Conservation (phyloP, 2,329 filamentous ascomycete species). For the Talaromyces sp. region DNA sequence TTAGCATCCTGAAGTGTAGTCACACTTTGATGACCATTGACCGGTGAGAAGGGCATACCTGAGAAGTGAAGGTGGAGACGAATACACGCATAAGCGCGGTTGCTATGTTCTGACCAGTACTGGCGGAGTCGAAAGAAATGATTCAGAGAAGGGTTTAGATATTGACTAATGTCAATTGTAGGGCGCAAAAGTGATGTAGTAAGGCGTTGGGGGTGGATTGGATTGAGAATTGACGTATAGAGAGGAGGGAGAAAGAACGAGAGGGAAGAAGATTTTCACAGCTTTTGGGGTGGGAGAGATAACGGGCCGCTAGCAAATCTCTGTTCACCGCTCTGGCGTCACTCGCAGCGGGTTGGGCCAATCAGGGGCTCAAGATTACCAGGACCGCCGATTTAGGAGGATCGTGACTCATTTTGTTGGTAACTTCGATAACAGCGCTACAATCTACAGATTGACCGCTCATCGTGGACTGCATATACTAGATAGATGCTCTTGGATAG, state of each 20-base stretch:
- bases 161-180: not conserved
- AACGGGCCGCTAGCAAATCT: not conserved
- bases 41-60: slow-evolving; percentile 52
- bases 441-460: not conserved
- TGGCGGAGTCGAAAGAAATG: not conserved
- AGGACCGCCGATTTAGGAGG: slow-evolving; percentile 8
- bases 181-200: not conserved
- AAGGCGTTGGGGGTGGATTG: not conserved
- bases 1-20: slow-evolving; percentile 9
- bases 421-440: not conserved
- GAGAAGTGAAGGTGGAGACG: slow-evolving; percentile 79
- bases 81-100: slow-evolving; percentile 79
- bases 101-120: slow-evolving; percentile 33
- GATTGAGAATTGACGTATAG: not conserved
- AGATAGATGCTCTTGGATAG: no score
- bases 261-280: slow-evolving; percentile 9
- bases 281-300: slow-evolving; percentile 1
- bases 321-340: slow-evolving; percentile 12
- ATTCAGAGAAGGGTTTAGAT: not conserved
- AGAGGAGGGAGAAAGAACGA: not conserved
- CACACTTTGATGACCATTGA: not conserved
- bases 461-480: not conserved
- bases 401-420: slow-evolving; percentile 5
- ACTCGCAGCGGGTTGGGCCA: not conserved
- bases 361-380: slow-evolving; percentile 10